Percentiles rank a stretch among this genome's conserved stretches.
Evolutionary conservation across 768 basidiomycete genomes (phyloP).

Genomic region (Tylopilus sp.): DNA sequence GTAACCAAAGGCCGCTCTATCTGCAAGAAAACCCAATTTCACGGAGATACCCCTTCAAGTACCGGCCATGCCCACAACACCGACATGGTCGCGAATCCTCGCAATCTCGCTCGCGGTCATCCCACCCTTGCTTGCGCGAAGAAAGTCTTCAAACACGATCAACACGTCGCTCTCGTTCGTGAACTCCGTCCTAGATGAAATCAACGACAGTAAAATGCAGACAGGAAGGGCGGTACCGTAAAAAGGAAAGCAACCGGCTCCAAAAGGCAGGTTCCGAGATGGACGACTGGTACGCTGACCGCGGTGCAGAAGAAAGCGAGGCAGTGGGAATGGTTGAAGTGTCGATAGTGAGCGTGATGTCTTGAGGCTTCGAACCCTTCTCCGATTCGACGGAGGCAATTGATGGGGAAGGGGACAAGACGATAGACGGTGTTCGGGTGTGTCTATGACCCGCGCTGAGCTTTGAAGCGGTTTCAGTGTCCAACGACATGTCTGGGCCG

Average conservation of each 20-base stretch:
- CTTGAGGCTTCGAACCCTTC: constrained; percentile 41
- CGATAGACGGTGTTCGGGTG: constrained; percentile 71
- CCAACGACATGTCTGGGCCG: constrained; percentile 20
- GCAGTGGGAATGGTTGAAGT: constrained; percentile 47
- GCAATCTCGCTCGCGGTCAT: constrained; percentile 87
- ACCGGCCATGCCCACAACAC: constrained; percentile 87
- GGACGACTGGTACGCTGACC: constrained; percentile 35
- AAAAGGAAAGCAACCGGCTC: constrained; percentile 61
- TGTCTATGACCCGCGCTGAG: constrained; percentile 41
- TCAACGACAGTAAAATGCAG: not conserved
- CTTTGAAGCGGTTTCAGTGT: constrained; percentile 22
- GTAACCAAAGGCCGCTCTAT: constrained; percentile 1
- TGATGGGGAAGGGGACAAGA: constrained; percentile 75
- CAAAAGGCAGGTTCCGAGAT: constrained; percentile 82
- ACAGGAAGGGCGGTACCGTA: constrained; percentile 40
- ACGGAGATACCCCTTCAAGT: constrained; percentile 26
- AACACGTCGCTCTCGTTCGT: constrained; percentile 59
- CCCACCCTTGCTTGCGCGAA: constrained; percentile 74
- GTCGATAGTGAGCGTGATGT: constrained; percentile 71
- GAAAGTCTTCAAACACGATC: constrained; percentile 81
- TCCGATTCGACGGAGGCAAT: constrained; percentile 35
- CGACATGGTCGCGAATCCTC: constrained; percentile 84
- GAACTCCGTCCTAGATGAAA: constrained; percentile 53
- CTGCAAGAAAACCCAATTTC: not conserved
- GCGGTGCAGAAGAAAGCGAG: constrained; percentile 36